phyloP scores from a whole-genome alignment of 805 yeast genomes.

The Naumovozyma dairenensis region DNA sequence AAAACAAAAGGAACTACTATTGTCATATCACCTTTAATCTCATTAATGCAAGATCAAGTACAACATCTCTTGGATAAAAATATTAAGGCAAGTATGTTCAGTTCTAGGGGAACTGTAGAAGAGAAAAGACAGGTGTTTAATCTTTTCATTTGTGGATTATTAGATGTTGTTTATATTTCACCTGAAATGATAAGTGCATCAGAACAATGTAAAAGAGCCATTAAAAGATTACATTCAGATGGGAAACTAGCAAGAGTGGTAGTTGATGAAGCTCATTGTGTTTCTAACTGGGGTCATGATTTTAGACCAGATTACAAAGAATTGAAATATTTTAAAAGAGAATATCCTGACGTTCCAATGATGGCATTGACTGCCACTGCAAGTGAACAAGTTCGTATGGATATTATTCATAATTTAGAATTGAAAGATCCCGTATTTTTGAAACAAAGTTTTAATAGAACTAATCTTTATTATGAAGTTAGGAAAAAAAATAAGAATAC shows the following conservation, averaged over 20 bases:
- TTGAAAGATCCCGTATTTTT: conserved; percentile 54
- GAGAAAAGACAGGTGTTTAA: conserved; percentile 59
- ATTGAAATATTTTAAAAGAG: conserved; percentile 58
- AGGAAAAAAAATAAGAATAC: conserved; percentile 48
- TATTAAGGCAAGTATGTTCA: conserved; percentile 81
- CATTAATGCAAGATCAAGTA: conserved; percentile 97
- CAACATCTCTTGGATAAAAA: conserved; percentile 59
- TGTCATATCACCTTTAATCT: conserved; percentile 89
- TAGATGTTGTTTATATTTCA: conserved; percentile 77
- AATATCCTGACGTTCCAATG: conserved; percentile 74
- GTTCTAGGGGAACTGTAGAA: conserved; percentile 58
- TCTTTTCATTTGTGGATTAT: conserved; percentile 51
- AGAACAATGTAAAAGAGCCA: conserved; percentile 53
- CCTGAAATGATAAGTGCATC: conserved; percentile 92
- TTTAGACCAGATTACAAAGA: conserved; percentile 93
- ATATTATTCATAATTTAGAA: conserved; percentile 71
- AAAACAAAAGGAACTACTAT: conserved; percentile 76
- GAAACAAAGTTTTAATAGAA: conserved; percentile 88
- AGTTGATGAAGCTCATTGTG: conserved; percentile 97
- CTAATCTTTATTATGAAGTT: conserved; percentile 75
- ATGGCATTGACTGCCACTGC: conserved; percentile 99
- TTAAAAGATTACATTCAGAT: conserved; percentile 46
- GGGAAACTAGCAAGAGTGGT: conserved; percentile 72
- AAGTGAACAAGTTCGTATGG: conserved; percentile 79
- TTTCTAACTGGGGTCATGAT: conserved; percentile 98